Conservation (phyloP, 106 monocot species). For the Phalaenopsis equestris region DNA sequence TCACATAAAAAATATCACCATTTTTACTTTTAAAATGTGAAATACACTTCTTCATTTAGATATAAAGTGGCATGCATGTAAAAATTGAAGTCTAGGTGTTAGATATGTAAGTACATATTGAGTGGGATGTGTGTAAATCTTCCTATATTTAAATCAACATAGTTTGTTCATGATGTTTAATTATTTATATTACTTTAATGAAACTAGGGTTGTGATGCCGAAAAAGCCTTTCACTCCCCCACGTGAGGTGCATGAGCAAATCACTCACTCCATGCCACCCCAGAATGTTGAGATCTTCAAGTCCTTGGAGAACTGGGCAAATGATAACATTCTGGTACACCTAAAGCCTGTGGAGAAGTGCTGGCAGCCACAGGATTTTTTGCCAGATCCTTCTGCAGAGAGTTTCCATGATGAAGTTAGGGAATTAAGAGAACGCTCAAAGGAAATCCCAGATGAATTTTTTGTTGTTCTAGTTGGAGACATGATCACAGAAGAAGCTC, state of each 20-base stretch:
- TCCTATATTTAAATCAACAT: neutral
- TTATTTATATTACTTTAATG: neutral
- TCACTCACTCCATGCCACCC: slow-evolving; percentile 55
- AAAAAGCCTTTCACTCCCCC: slow-evolving; percentile 48
- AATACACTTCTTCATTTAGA: too few species aligned
- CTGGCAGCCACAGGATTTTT: slow-evolving; percentile 65
- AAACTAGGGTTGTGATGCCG: slow-evolving; percentile 23
- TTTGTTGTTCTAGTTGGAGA: slow-evolving; percentile 60
- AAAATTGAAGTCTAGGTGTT: too few species aligned
- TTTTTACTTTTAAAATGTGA: too few species aligned
- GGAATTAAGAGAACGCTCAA: slow-evolving; percentile 37
- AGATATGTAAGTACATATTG: too few species aligned
- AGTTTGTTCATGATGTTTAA: neutral
- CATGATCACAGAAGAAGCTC: slow-evolving; percentile 60
- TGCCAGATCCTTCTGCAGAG: slow-evolving; percentile 42
- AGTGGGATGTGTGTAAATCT: too few species aligned
- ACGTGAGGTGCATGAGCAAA: slow-evolving; percentile 53
- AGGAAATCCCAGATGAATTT: slow-evolving; percentile 61
- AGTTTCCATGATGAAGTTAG: slow-evolving; percentile 38
- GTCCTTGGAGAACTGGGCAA: slow-evolving; percentile 41
- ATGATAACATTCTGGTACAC: slow-evolving; percentile 34
- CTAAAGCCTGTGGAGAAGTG: slow-evolving; percentile 61
- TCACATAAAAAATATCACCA: too few species aligned
- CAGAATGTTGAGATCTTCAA: slow-evolving; percentile 59
- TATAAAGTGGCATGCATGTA: too few species aligned